Evolutionary conservation across 768 basidiomycete species (phyloP).

Genomic region (Lentinula sp.): DNA sequence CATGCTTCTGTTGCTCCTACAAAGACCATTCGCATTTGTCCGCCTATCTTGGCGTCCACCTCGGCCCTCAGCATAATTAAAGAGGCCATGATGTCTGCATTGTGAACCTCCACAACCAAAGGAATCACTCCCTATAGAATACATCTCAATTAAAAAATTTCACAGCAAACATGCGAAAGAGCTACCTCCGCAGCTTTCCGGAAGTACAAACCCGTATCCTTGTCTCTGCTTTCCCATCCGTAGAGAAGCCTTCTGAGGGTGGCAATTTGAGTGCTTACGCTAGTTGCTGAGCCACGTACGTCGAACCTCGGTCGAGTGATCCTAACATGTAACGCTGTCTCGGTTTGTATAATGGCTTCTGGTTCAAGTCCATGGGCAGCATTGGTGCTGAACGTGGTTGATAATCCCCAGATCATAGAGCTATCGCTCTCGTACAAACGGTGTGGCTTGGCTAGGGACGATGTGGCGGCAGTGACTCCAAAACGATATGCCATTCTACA

Average conservation of each 20-base stretch:
- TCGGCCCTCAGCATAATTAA: slow-evolving; percentile 65
- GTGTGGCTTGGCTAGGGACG: slow-evolving; percentile 37
- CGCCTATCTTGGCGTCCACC: slow-evolving; percentile 51
- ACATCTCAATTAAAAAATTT: not conserved
- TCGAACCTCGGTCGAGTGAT: slow-evolving; percentile 37
- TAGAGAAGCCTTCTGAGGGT: slow-evolving; percentile 56
- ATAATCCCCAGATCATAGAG: slow-evolving; percentile 52
- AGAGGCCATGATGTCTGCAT: slow-evolving; percentile 68
- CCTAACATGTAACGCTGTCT: slow-evolving; percentile 57
- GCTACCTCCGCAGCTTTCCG: slow-evolving; percentile 49
- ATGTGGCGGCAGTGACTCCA: slow-evolving; percentile 61
- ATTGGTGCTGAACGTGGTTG: slow-evolving; percentile 55
- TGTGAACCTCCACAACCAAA: slow-evolving; percentile 61
- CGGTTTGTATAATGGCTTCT: slow-evolving; percentile 55
- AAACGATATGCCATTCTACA: slow-evolving; percentile 56
- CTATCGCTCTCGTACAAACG: slow-evolving; percentile 24
- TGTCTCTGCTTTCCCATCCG: slow-evolving; percentile 41
- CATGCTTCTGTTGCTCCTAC: slow-evolving; percentile 58
- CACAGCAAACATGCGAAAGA: not conserved
- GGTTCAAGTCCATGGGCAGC: slow-evolving; percentile 50
- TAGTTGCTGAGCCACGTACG: slow-evolving; percentile 24
- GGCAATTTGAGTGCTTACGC: slow-evolving; percentile 65
- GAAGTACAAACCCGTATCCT: slow-evolving; percentile 50
- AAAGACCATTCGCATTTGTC: slow-evolving; percentile 57
- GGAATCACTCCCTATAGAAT: slow-evolving; percentile 49